Conservation (phyloP, 257 asterid genomes). For the Solanum chiquidenum region DNA sequence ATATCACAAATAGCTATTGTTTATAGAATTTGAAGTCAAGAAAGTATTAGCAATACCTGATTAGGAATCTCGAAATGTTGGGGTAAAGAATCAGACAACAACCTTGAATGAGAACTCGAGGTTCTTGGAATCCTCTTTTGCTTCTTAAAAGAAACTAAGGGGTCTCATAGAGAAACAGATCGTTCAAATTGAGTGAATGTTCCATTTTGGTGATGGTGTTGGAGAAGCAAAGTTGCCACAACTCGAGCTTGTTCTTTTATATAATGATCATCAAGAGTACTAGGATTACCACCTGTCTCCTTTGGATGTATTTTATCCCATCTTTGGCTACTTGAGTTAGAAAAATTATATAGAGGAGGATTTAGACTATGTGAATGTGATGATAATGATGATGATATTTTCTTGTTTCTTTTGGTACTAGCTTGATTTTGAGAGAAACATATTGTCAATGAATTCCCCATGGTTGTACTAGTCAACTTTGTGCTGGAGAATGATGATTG, state of each 20-base stretch:
- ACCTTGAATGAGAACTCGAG: slow-evolving; percentile 17
- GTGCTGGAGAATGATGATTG: neutral
- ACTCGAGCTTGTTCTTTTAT: slow-evolving; percentile 46
- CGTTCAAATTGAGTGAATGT: slow-evolving; percentile 30
- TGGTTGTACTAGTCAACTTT: neutral
- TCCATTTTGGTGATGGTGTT: slow-evolving; percentile 28
- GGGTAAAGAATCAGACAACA: slow-evolving; percentile 23
- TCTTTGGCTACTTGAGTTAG: slow-evolving; percentile 10
- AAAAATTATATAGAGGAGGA: slow-evolving; percentile 31
- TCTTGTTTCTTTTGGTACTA: neutral
- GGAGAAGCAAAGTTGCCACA: slow-evolving; percentile 44
- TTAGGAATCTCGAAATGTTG: slow-evolving; percentile 20
- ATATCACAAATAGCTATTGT: neutral
- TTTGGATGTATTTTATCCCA: slow-evolving; percentile 18
- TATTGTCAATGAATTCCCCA: slow-evolving; percentile 39
- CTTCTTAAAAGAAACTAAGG: slow-evolving; percentile 17
- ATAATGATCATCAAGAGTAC: slow-evolving; percentile 24
- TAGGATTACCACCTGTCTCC: neutral
- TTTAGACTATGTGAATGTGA: neutral
- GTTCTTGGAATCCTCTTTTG: slow-evolving; percentile 25
- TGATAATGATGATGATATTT: neutral
- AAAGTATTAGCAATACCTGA: slow-evolving; percentile 21
- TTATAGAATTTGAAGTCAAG: neutral
- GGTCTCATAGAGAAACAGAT: slow-evolving; percentile 30
- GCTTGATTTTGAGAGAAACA: slow-evolving; percentile 27